Evolutionary conservation across 164 flowering plant species (phyloP).

Genomic region (Aristolochia contorta): DNA sequence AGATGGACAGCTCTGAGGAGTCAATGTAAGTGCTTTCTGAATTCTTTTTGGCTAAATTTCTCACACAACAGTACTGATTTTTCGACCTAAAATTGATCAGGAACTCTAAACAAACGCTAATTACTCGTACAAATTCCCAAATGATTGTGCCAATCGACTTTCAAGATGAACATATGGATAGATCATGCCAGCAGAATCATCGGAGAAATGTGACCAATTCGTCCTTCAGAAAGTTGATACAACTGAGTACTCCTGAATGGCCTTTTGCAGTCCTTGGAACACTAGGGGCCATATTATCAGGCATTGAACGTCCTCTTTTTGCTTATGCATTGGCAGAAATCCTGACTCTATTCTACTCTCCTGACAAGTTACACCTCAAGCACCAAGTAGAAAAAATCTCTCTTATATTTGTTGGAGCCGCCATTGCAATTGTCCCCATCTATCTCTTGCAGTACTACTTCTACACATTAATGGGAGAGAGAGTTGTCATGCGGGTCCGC

Average conservation of each 20-base stretch:
- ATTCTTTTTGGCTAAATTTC: not conserved
- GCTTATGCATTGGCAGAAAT: conserved; percentile 52
- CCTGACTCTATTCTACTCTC: conserved; percentile 46
- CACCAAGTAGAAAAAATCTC: conserved; percentile 37
- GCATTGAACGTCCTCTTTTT: conserved; percentile 60
- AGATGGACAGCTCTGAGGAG: conserved; percentile 9
- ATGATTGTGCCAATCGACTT: conserved; percentile 8
- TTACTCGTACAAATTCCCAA: conserved; percentile 3
- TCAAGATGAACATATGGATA: conserved; percentile 10
- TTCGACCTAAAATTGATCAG: not conserved
- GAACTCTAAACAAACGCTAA: not conserved
- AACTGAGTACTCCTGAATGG: conserved; percentile 61
- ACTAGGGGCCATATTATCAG: conserved; percentile 59
- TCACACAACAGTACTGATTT: not conserved
- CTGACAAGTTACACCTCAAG: conserved; percentile 28
- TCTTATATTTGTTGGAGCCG: conserved; percentile 46
- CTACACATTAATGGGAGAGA: conserved; percentile 69
- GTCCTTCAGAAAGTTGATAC: conserved; percentile 38
- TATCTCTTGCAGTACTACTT: conserved; percentile 63
- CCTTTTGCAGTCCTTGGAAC: conserved; percentile 59
- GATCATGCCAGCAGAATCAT: not conserved
- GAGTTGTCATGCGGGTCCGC: conserved; percentile 57
- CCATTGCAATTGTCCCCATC: conserved; percentile 36
- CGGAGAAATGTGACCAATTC: conserved; percentile 16
- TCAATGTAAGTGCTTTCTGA: not conserved